Percentiles rank a stretch among this genome's conserved stretches.
phyloP scores from a whole-genome alignment of 1,284 basidiomycete genomes.

The Cutaneotrichosporon mucoides region DNA sequence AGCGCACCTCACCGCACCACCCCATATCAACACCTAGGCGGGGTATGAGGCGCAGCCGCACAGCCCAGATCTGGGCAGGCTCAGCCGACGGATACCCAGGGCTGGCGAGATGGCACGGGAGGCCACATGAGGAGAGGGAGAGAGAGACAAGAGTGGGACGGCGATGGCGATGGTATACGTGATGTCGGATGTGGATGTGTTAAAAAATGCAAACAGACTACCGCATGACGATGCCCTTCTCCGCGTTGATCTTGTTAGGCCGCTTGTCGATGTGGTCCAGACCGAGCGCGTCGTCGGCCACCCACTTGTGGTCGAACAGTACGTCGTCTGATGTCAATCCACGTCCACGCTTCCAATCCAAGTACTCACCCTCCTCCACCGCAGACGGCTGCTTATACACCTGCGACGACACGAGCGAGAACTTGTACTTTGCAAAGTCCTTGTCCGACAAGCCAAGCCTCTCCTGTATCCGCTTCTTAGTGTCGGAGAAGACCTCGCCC shows the following conservation, averaged over 20 bases:
- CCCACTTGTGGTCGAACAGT: conserved; percentile 95
- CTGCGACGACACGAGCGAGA: conserved; percentile 82
- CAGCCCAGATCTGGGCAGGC: too few species aligned
- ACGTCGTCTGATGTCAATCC: conserved; percentile 65
- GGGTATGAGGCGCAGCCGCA: neutral
- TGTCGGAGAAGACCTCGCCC: conserved; percentile 90
- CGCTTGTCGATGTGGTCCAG: conserved; percentile 90
- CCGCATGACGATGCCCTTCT: conserved; percentile 83
- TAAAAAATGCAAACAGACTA: conserved; percentile 17
- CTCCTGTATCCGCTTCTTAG: conserved; percentile 86
- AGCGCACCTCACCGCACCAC: neutral
- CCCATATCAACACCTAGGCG: neutral
- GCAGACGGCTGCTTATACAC: conserved; percentile 96
- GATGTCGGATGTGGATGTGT: too few species aligned
- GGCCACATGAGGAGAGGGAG: too few species aligned
- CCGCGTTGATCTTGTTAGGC: conserved; percentile 59
- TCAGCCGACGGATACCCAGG: too few species aligned
- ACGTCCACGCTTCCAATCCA: too few species aligned
- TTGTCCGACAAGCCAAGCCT: conserved; percentile 91
- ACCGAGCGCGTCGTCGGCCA: conserved; percentile 87
- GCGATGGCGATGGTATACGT: too few species aligned
- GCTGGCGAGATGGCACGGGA: too few species aligned
- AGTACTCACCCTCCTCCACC: conserved; percentile 79
- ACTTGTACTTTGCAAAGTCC: conserved; percentile 91
- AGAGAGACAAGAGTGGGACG: too few species aligned